phyloP scores from a whole-genome alignment of 495 filamentous ascomycete species.

The Lepidopterella palustris region DNA sequence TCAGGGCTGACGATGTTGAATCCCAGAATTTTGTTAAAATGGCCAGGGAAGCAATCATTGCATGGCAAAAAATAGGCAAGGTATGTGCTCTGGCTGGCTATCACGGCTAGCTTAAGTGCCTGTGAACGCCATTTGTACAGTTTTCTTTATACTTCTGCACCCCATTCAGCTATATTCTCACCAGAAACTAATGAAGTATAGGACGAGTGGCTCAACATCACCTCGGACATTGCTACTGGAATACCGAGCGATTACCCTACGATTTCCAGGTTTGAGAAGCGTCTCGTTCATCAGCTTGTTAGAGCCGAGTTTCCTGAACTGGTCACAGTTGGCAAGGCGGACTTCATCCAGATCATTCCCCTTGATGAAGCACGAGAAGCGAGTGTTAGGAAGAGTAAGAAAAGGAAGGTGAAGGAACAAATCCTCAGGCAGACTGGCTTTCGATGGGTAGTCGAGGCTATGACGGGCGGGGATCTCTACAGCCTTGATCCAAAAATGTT shows the following conservation, averaged over 20 bases:
- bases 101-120: too few relatives aligned
- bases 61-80: constrained; percentile 38
- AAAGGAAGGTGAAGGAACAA: constrained; percentile 38
- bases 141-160: too few relatives aligned
- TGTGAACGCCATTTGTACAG: too few relatives aligned
- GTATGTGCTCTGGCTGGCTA: neutral
- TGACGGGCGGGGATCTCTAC: constrained; percentile 53
- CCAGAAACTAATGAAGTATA: neutral
- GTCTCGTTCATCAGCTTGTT: constrained; percentile 63
- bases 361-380: constrained; percentile 46
- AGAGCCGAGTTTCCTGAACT: constrained; percentile 55
- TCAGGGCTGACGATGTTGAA: constrained; percentile 49
- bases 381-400: constrained; percentile 35
- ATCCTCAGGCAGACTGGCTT: constrained; percentile 53
- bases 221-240: constrained; percentile 3
- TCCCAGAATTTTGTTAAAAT: constrained; percentile 49
- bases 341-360: constrained; percentile 49
- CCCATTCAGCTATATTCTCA: neutral
- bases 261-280: constrained; percentile 45
- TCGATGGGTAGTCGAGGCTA: constrained; percentile 63
- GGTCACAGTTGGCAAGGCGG: constrained; percentile 40
- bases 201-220: constrained; percentile 18
- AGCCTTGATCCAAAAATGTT: constrained; percentile 44
- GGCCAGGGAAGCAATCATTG: constrained; percentile 45
- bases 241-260: neutral